phyloP scores from a whole-genome alignment of 352 stramenopile species.

The Globisporangium abappressorium region DNA sequence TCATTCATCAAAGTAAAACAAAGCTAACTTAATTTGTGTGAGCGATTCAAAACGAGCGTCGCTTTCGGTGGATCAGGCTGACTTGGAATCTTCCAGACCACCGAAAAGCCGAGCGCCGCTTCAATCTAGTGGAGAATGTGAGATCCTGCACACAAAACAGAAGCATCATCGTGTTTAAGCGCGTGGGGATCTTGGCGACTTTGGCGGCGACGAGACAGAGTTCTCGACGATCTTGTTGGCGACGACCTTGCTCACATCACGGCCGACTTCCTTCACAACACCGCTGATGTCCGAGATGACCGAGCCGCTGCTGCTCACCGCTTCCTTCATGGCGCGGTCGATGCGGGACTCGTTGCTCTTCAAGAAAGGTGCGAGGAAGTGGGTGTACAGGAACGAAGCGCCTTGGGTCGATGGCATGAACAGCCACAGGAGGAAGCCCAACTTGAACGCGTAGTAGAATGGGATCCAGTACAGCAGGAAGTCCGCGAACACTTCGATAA shows the following conservation, averaged over 20 bases:
- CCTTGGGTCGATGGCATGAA: constrained; percentile 96
- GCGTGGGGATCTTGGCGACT: constrained; percentile 20
- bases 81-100: not conserved
- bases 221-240: constrained; percentile 73
- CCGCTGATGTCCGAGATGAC: constrained; percentile 81
- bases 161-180: constrained; percentile 11
- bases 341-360: constrained; percentile 82
- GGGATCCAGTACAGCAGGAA: constrained; percentile 97
- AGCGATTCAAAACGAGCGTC: constrained; percentile 3
- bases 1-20: constrained; percentile 43
- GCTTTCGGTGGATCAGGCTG: not conserved
- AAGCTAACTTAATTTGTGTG: constrained; percentile 37
- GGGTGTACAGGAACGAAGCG: constrained; percentile 94
- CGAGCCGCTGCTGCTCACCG: constrained; percentile 62
- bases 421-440: constrained; percentile 96
- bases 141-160: constrained; percentile 10
- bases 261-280: constrained; percentile 71
- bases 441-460: constrained; percentile 98
- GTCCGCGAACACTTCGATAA: constrained; percentile 96
- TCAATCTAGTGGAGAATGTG: constrained; percentile 3
- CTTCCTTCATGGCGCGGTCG: constrained; percentile 84
- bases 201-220: constrained; percentile 28
- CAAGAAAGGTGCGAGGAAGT: constrained; percentile 89
- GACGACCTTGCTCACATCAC: constrained; percentile 73
- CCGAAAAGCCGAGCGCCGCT: not conserved